phyloP scores from a whole-genome alignment of 805 yeast species.

The Blastobotrys peoriensis region DNA sequence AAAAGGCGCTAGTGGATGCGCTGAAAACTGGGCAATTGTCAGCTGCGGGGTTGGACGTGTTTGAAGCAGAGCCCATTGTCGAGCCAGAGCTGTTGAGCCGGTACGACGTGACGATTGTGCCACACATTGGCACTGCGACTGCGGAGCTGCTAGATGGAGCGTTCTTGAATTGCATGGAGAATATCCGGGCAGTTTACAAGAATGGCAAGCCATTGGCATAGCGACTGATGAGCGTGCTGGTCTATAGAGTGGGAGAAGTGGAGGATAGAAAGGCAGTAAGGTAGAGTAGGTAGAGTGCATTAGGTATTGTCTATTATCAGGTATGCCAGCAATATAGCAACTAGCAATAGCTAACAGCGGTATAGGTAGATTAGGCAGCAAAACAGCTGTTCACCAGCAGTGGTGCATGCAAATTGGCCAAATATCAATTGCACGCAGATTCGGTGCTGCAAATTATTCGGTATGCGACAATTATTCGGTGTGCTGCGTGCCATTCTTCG shows the following conservation, averaged over 20 bases:
- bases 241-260: not conserved
- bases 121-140: slow-evolving; percentile 70
- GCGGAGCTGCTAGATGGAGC: slow-evolving; percentile 10
- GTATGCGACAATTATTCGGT: no score
- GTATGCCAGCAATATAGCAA: no score
- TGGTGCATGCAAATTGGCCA: no score
- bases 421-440: no score
- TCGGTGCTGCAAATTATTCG: no score
- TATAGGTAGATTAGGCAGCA: no score
- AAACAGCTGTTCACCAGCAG: no score
- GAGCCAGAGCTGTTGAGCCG: slow-evolving; percentile 45
- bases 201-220: not conserved
- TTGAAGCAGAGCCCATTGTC: slow-evolving; percentile 54
- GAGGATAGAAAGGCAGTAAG: not conserved
- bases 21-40: slow-evolving; percentile 53
- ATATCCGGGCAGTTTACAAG: slow-evolving; percentile 1
- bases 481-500: no score
- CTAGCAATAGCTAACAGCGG: no score
- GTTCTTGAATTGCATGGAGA: not conserved
- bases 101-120: slow-evolving; percentile 59
- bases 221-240: no score
- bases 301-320: no score
- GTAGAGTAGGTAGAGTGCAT: not conserved
- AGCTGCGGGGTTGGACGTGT: slow-evolving; percentile 72
- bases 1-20: slow-evolving; percentile 56